Base-by-base conservation (phyloP, 2,329 filamentous ascomycete species). In the Lachnellula subtilissima region DNA sequence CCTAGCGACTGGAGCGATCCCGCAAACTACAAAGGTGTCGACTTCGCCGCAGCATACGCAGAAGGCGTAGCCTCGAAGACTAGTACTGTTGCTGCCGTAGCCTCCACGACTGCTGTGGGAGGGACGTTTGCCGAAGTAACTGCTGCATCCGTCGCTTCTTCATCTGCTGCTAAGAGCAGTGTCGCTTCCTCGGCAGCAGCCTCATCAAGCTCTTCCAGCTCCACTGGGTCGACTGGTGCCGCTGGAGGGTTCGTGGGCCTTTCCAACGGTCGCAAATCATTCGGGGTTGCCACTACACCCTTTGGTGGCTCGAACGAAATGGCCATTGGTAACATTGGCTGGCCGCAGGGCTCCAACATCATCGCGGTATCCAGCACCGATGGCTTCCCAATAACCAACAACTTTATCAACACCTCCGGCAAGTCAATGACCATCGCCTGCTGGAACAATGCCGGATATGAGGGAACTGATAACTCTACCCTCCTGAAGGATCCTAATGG, bases 311-410 rank as follows among this genome's bases (percentile, higher is more conserved):
- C 7, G 7, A 59, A 59, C 19, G 2, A 12, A 35, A 59, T 62
- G 40, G 4, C 19, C 19, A 3, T 52, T 8, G 65, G 66, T 43
- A 67, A 69, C 52, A 52, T 57, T 40, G 66, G 66, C 7, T 25
- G 2, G 9, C 65, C 65, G 50, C 59, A 69, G 8, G 64, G 61
- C 23, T 58, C 61, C n/a, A 69, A 69, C 52, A 59, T 67, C 3
- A 65, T 67, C 35, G 64, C 63, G 48, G 65, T 64, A 17, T n/a
- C 25, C 15, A 59, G 61, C 1, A 39, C 54, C 0, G 42, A 50
- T 1, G 59, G 56, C 36, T 59, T 67, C 32, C 40, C 53, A 12
- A 68, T 58, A 54, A 69, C 67, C 39, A 61, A 55, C 35, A 54
- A 56, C 4, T 68, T 66, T 48, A 48, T 58, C 35, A 69, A 69